Conservation (phyloP, 2,329 filamentous ascomycete species). For the Cladosporium oxysporum region DNA sequence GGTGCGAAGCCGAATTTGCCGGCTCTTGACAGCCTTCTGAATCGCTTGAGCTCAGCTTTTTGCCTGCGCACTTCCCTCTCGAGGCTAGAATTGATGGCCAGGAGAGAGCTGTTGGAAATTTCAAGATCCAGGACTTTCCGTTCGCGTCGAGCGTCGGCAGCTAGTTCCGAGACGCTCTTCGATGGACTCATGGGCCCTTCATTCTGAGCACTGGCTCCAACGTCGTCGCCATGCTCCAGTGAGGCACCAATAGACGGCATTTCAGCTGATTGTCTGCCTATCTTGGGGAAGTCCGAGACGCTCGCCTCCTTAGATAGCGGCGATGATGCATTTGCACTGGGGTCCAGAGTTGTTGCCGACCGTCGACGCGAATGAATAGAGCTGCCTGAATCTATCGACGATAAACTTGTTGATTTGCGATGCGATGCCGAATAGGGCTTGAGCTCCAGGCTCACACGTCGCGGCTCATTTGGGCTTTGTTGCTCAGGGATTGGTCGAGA, state of each 20-base stretch:
- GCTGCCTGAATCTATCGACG: slow-evolving; percentile 47
- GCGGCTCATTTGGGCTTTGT: background rate
- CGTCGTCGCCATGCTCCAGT: slow-evolving; percentile 22
- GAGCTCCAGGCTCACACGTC: slow-evolving; percentile 16
- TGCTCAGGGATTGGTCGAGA: slow-evolving; percentile 7
- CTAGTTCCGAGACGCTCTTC: slow-evolving; percentile 68
- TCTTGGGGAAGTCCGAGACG: slow-evolving; percentile 20
- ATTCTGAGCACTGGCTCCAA: background rate
- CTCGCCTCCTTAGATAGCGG: slow-evolving; percentile 18
- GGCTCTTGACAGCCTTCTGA: slow-evolving; percentile 78
- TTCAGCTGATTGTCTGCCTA: slow-evolving; percentile 23
- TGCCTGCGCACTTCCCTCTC: slow-evolving; percentile 92
- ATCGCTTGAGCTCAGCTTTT: slow-evolving; percentile 81
- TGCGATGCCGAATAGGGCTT: slow-evolving; percentile 26
- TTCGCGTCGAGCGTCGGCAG: slow-evolving; percentile 85
- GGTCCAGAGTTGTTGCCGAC: slow-evolving; percentile 31
- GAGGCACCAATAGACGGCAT: slow-evolving; percentile 34
- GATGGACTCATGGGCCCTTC: slow-evolving; percentile 34
- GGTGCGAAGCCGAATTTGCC: slow-evolving; percentile 67
- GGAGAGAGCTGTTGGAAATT: slow-evolving; percentile 91
- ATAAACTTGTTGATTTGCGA: slow-evolving; percentile 43
- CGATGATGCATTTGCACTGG: slow-evolving; percentile 10
- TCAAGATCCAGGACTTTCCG: slow-evolving; percentile 94
- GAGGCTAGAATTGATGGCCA: slow-evolving; percentile 91
- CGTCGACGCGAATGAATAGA: slow-evolving; percentile 36